Conservation (phyloP, 2,329 filamentous ascomycete species). For the Aspergillus ochraceus region DNA sequence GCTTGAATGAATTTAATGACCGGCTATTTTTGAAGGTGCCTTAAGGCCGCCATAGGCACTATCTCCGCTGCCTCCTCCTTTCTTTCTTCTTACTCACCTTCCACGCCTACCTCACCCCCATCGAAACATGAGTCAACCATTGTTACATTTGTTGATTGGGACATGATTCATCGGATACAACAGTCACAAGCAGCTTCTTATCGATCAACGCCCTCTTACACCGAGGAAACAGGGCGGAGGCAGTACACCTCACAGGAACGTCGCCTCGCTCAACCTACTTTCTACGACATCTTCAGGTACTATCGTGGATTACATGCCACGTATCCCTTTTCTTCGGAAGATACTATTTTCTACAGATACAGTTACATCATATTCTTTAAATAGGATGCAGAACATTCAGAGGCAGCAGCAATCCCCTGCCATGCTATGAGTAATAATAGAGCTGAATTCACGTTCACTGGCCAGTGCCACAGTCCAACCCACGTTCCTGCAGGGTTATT, state of each 20-base stretch:
- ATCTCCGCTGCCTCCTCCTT: neutral
- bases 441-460: neutral
- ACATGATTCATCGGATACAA: neutral
- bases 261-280: neutral
- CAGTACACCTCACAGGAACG: neutral
- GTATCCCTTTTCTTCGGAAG: no score
- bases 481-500: conserved; percentile 2
- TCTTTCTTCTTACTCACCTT: neutral
- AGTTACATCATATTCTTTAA: neutral
- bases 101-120: neutral
- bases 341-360: neutral
- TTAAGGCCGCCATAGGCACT: neutral
- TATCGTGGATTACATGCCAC: neutral
- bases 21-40: neutral
- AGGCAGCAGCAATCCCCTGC: neutral
- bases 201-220: neutral
- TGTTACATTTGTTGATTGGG: neutral
- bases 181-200: neutral
- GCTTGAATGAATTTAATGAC: neutral
- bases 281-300: neutral
- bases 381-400: neutral
- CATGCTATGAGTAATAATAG: neutral
- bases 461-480: neutral
- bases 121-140: neutral
- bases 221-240: neutral